These are phyloP conservation scores for Abrus precatorius DNA, from an alignment of 306 rosid species.

Conservation along the genomic window DNA sequence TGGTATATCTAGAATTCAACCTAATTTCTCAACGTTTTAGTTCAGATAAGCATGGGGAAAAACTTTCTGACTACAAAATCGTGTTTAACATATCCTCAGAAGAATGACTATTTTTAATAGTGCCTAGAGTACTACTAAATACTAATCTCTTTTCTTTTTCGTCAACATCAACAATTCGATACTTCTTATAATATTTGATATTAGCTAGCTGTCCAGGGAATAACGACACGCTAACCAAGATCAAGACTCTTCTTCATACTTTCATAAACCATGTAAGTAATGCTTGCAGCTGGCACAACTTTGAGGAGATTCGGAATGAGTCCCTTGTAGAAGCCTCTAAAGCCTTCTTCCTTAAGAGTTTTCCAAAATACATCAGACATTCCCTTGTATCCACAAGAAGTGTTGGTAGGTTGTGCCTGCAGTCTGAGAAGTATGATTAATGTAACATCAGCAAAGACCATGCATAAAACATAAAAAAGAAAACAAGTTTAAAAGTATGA, in stretches of 20 bases:
- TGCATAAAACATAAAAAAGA: constrained; percentile 5
- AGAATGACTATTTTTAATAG: constrained; percentile 55
- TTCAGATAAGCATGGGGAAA: constrained; percentile 64
- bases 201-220: constrained; percentile 44
- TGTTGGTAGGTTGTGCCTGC: constrained; percentile 59
- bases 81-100: constrained; percentile 54
- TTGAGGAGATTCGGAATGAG: constrained; percentile 69
- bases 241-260: constrained; percentile 62
- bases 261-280: constrained; percentile 66
- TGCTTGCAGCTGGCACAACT: constrained; percentile 73
- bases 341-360: constrained; percentile 58
- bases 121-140: constrained; percentile 52
- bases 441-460: constrained; percentile 34
- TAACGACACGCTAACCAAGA: constrained; percentile 49
- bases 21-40: constrained; percentile 58
- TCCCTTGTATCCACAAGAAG: constrained; percentile 55
- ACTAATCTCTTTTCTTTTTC: constrained; percentile 51
- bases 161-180: constrained; percentile 54
- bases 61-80: constrained; percentile 72
- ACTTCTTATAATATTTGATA: constrained; percentile 56
- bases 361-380: constrained; percentile 67
- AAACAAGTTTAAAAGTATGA: constrained; percentile 26
- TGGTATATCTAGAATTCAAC: constrained; percentile 46
- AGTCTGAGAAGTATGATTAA: constrained; percentile 51
- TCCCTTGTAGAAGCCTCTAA: constrained; percentile 64